These are phyloP conservation scores for Erucastrum elatum DNA, from an alignment of 345 rosid genomes.

Conservation along the genomic window DNA sequence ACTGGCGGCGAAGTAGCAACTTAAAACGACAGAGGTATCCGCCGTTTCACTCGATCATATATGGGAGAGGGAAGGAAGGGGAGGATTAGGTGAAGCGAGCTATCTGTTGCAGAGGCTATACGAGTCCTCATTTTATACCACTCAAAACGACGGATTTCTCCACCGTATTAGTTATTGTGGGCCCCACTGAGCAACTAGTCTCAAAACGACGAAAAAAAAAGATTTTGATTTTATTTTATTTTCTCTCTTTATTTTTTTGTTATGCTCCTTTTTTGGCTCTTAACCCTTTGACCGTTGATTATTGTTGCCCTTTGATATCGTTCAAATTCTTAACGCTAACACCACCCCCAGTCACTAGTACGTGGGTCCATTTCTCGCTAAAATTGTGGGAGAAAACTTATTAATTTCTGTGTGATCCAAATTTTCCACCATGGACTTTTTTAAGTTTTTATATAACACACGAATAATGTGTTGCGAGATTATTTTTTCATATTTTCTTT, in stretches of 20 bases:
- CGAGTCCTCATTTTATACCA: conserved; percentile 36
- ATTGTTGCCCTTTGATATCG: conserved; percentile 20
- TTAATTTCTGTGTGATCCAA: background rate
- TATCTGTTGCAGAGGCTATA: conserved; percentile 31
- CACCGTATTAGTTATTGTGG: conserved; percentile 25
- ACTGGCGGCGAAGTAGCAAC: background rate
- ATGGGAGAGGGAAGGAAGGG: conserved; percentile 4
- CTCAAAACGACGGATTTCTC: conserved; percentile 26
- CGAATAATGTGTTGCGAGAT: background rate
- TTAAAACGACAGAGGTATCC: conserved; percentile 22
- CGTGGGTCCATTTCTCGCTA: background rate
- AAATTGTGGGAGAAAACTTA: background rate
- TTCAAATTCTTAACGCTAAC: background rate
- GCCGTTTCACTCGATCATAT: conserved; percentile 31
- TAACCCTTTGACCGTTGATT: conserved; percentile 37
- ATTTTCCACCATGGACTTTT: background rate
- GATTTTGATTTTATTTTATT: background rate
- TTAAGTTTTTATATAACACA: background rate
- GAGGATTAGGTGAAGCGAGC: conserved; percentile 22
- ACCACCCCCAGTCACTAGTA: background rate
- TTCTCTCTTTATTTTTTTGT: background rate
- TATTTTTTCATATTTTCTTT: background rate
- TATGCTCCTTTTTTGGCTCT: conserved; percentile 1
- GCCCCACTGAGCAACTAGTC: conserved; percentile 18
- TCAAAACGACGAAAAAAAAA: background rate